phyloP scores from a whole-genome alignment of 2,329 filamentous ascomycete genomes.

The Ilyonectria destructans region DNA sequence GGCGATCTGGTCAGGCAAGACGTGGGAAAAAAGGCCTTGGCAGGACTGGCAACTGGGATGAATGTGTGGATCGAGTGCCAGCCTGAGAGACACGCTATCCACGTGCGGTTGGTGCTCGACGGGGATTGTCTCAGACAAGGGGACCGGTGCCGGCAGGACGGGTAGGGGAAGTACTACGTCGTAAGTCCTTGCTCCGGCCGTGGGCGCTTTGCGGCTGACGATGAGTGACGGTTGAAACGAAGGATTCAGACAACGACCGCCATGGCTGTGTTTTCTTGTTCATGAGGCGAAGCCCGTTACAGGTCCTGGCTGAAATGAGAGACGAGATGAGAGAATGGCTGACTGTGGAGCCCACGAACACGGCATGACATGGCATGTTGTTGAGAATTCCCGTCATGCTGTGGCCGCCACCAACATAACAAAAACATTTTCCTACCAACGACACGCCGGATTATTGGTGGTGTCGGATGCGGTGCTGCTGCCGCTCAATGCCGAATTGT shows the following conservation, averaged over 20 bases:
- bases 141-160: background rate
- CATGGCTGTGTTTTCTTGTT: background rate
- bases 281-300: background rate
- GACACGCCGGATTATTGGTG: background rate
- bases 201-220: background rate
- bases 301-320: background rate
- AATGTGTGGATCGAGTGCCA: background rate
- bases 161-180: background rate
- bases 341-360: background rate
- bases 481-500: conserved; percentile 9
- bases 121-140: background rate
- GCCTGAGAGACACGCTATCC: background rate
- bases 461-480: conserved; percentile 6
- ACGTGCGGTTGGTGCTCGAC: background rate
- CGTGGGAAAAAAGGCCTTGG: background rate
- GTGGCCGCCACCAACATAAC: background rate
- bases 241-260: background rate
- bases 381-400: background rate
- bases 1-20: background rate
- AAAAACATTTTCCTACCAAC: background rate
- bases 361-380: background rate
- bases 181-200: too few species aligned
- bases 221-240: background rate
- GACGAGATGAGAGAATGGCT: background rate
- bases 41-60: background rate